Conservation (phyloP, 352 stramenopile species). For the Elongisporangium undulatum region DNA sequence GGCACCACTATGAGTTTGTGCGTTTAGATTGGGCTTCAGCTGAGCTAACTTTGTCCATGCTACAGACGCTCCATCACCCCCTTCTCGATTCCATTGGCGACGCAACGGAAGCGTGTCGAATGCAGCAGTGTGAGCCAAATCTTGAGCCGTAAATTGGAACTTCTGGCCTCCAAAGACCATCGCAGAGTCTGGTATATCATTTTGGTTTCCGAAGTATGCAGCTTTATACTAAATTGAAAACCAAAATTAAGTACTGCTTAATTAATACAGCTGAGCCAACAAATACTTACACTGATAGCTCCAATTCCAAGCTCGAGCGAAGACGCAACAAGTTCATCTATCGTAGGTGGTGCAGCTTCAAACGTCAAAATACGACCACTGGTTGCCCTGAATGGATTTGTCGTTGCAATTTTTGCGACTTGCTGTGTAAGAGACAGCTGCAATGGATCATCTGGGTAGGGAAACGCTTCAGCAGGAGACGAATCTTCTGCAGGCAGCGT, state of each 20-base stretch:
- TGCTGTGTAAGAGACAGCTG: background rate
- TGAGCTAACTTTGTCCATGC: slow-evolving; percentile 6
- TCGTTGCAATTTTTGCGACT: background rate
- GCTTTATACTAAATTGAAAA: slow-evolving; percentile 30
- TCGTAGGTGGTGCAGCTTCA: slow-evolving; percentile 28
- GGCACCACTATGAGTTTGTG: background rate
- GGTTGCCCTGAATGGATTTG: background rate
- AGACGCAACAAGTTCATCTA: slow-evolving; percentile 36
- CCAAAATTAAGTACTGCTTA: background rate
- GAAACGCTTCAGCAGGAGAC: background rate
- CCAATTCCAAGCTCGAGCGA: slow-evolving; percentile 39
- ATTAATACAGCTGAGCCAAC: background rate
- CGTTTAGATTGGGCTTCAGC: background rate
- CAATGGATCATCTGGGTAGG: background rate
- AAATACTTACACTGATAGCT: slow-evolving; percentile 26
- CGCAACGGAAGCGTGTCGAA: slow-evolving; percentile 39
- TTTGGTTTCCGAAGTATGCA: slow-evolving; percentile 46
- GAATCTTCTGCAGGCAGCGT: background rate
- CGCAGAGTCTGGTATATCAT: slow-evolving; percentile 66
- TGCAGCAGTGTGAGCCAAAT: slow-evolving; percentile 19
- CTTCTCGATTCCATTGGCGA: background rate
- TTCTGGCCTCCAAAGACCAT: slow-evolving; percentile 75
- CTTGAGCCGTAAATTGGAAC: slow-evolving; percentile 46
- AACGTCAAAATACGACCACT: slow-evolving; percentile 46
- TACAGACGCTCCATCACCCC: background rate